Conservation (phyloP, 306 rosid genomes). For the Quillaja saponaria region DNA sequence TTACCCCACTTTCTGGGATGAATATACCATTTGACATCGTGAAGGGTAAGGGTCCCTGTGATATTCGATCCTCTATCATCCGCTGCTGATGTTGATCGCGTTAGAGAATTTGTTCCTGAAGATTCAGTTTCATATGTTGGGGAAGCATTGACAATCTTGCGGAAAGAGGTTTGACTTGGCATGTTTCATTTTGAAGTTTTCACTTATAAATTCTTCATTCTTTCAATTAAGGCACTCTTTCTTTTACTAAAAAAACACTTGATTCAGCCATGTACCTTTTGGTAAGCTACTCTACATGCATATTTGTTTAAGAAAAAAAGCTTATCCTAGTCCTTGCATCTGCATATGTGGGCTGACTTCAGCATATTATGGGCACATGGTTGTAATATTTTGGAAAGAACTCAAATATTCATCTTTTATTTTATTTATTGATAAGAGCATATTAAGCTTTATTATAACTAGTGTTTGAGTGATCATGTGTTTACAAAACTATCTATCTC, state of each 20-base stretch:
- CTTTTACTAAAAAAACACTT: conserved; percentile 10
- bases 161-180: conserved; percentile 67
- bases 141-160: conserved; percentile 76
- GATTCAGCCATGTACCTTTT: conserved; percentile 3
- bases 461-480: conserved; percentile 2
- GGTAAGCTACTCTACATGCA: conserved; percentile 1
- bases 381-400: conserved; percentile 17
- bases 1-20: conserved; percentile 98
- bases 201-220: no score
- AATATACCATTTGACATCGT: conserved; percentile 96
- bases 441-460: no score
- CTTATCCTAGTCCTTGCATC: no score
- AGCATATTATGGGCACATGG: neutral
- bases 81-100: conserved; percentile 67
- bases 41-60: conserved; percentile 94
- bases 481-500: neutral
- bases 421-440: no score
- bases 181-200: conserved; percentile 20
- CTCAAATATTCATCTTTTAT: no score
- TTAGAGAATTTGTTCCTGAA: conserved; percentile 89
- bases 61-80: conserved; percentile 69
- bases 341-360: neutral
- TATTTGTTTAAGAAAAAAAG: conserved; percentile 2
- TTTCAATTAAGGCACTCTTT: no score
- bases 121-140: conserved; percentile 97